Evolutionary conservation across 2,329 filamentous ascomycete species (phyloP), one percentile per base, ranked within the genome.

Genomic region (Taxawa tesnikishii): DNA sequence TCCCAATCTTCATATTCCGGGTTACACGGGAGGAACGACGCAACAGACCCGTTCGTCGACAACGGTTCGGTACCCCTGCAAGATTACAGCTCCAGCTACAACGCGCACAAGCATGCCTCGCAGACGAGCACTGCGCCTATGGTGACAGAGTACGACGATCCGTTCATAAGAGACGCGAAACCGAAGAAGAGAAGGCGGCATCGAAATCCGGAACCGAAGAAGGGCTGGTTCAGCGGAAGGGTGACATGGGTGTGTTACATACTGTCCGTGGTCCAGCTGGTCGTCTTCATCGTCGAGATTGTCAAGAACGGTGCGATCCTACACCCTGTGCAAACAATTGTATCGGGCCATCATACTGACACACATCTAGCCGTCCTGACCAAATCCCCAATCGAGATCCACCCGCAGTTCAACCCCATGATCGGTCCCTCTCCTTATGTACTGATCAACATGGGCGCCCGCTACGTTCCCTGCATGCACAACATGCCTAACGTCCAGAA

Each of bases 401-500:
- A 88, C 34, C 90, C 90, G 2, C 70, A 68, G 11, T 93, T 98
- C 63, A 98, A 96, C 59, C 81, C 83, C 37, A 94, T 98, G 84
- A 94, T 98, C 49, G 90, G 90, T 0, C 90, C 90, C 1, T 94
- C 87, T 4, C 73, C 78, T 2, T 83, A 84, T 45, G 75, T 96
- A 15, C 73, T 93, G 47, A 94, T 96, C 63, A 93, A 93, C 56
- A 94, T 98, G 83, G 90, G 90, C 37, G 83, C 87, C 25, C 78
- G 90, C 39, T 98, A 83, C 52, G 74, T 81, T 3, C 83, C 87
- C 5, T 98, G 90, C 58, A 98, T 98, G 90, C 87, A 88, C 62
- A 84, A 82, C 45, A 70, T 82, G 42, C 54, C 70, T 26, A 69
- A 66, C 28, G 65, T 87, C 21, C 53, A 56, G 34, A 48, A 55